Percentiles rank a stretch among this genome's conserved stretches.
These are phyloP conservation scores for Fistulifera solaris DNA, from an alignment of 108 stramenopile species.

Conservation along the genomic window DNA sequence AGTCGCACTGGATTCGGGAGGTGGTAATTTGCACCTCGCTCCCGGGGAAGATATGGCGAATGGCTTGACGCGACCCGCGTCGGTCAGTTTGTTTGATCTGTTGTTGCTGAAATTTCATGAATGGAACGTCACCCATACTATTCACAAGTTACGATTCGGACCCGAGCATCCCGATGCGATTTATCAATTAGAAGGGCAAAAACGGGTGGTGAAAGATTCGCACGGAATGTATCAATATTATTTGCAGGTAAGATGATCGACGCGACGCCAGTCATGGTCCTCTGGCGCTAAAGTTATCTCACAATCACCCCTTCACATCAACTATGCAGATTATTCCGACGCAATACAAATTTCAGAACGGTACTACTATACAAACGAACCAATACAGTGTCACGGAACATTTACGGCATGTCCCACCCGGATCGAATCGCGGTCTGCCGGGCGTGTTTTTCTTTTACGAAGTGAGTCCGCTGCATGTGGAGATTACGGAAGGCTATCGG, in stretches of 20 bases:
- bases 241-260: constrained; percentile 84
- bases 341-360: constrained; percentile 62
- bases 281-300: neutral
- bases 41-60: constrained; percentile 47
- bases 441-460: constrained; percentile 98
- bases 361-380: constrained; percentile 73
- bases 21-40: constrained; percentile 94
- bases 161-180: constrained; percentile 44
- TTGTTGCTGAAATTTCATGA: constrained; percentile 59
- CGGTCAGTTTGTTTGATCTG: constrained; percentile 23
- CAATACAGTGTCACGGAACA: constrained; percentile 98
- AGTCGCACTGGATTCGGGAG: constrained; percentile 73
- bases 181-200: constrained; percentile 74
- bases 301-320: neutral
- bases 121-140: constrained; percentile 87
- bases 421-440: constrained; percentile 80
- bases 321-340: constrained; percentile 93
- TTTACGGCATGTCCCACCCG: constrained; percentile 86
- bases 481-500: constrained; percentile 78
- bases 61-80: constrained; percentile 17
- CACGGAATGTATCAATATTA: constrained; percentile 94
- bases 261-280: neutral
- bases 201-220: constrained; percentile 50
- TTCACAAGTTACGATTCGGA: constrained; percentile 87
- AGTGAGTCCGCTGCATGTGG: constrained; percentile 86